Conservation (phyloP, 176 grass and related monocot genomes). For the Oryza rufipogon region DNA sequence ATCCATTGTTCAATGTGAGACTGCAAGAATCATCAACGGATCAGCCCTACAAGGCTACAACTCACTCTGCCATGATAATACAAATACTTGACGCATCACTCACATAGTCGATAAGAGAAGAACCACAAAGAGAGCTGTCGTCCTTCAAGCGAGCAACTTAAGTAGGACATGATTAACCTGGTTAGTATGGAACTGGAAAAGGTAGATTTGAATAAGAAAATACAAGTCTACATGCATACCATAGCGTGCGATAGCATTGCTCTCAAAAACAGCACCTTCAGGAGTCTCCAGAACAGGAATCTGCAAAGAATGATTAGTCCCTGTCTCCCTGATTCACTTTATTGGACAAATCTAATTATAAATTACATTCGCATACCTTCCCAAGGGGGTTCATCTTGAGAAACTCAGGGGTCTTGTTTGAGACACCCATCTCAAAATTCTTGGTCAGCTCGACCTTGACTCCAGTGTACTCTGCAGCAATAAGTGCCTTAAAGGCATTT, state of each 20-base stretch:
- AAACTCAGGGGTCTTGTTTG: constrained; percentile 94
- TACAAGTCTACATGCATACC: constrained; percentile 50
- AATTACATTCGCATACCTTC: constrained; percentile 52
- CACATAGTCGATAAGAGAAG: constrained; percentile 88
- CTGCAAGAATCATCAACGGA: constrained; percentile 38
- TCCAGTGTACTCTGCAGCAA: constrained; percentile 83
- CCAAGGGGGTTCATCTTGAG: constrained; percentile 98
- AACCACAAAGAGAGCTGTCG: constrained; percentile 62
- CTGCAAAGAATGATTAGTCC: constrained; percentile 43
- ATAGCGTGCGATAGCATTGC: constrained; percentile 92
- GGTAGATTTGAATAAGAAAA: not conserved
- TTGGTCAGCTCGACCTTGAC: constrained; percentile 78
- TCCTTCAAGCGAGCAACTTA: constrained; percentile 80
- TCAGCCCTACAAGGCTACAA: not conserved
- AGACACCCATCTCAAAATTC: constrained; percentile 89
- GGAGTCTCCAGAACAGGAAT: constrained; percentile 94
- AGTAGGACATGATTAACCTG: constrained; percentile 25
- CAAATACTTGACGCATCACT: constrained; percentile 33
- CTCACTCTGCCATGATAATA: not conserved
- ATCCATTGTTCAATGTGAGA: constrained; percentile 87
- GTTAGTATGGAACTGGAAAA: too few relatives aligned
- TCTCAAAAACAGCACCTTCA: constrained; percentile 92
- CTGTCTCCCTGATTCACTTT: not conserved
- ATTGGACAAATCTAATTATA: not conserved
- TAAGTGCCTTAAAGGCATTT: constrained; percentile 88